A percentile compares a stretch with the other conserved stretches of the same genome.
These are phyloP conservation scores for Fusarium ambrosium DNA, from an alignment of 2,329 filamentous ascomycete genomes.

Conservation along the genomic window DNA sequence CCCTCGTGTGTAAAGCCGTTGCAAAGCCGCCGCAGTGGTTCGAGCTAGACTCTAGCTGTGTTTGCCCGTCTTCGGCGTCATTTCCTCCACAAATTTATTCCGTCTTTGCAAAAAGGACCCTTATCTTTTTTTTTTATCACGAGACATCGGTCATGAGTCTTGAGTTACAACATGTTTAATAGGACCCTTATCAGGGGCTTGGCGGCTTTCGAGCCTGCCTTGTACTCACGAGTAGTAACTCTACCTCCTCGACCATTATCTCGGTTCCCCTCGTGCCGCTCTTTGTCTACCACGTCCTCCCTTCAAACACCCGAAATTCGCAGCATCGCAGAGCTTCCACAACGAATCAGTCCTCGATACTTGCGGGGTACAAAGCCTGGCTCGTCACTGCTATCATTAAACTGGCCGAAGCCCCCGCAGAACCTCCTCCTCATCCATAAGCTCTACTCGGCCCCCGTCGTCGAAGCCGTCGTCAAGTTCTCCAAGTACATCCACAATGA, in stretches of 20 bases:
- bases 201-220: slow-evolving; percentile 20
- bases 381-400: slow-evolving; percentile 68
- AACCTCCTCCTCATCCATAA: slow-evolving; percentile 72
- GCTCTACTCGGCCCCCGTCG: slow-evolving; percentile 67
- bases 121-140: not conserved
- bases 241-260: slow-evolving; percentile 4
- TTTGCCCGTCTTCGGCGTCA: slow-evolving; percentile 34
- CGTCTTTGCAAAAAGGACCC: slow-evolving; percentile 11
- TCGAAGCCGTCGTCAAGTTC: slow-evolving; percentile 66
- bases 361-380: slow-evolving; percentile 59
- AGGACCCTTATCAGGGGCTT: slow-evolving; percentile 29
- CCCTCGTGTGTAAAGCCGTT: slow-evolving; percentile 21
- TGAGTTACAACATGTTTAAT: slow-evolving; percentile 40
- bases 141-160: slow-evolving; percentile 23
- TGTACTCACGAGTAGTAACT: not conserved
- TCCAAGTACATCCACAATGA: slow-evolving; percentile 81
- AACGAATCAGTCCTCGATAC: slow-evolving; percentile 53
- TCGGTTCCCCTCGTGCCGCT: slow-evolving; percentile 44
- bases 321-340: slow-evolving; percentile 52
- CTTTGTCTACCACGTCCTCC: slow-evolving; percentile 63
- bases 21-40: slow-evolving; percentile 20
- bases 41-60: slow-evolving; percentile 2
- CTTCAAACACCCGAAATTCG: slow-evolving; percentile 52
- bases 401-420: slow-evolving; percentile 67
- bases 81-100: slow-evolving; percentile 27